phyloP scores from a whole-genome alignment of 345 rosid genomes.

The Populus nigra region DNA sequence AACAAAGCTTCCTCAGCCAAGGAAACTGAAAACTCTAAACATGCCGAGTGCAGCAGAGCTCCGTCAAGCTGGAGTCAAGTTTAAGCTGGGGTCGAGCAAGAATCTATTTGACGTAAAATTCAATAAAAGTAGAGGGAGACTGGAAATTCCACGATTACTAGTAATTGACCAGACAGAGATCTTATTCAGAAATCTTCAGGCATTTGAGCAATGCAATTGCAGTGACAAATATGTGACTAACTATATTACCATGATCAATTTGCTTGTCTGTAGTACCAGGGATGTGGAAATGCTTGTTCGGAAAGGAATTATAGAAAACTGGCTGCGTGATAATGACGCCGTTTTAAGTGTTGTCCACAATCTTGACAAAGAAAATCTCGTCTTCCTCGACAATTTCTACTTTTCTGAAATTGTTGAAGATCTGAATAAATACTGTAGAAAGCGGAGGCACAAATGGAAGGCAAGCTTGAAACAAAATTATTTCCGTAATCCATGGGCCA shows the following conservation, averaged over 20 bases:
- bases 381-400: too few species aligned
- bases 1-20: constrained; percentile 11
- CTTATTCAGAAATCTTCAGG: not conserved
- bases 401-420: not conserved
- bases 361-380: not conserved
- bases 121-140: not conserved
- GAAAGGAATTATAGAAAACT: constrained; percentile 1
- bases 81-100: not conserved
- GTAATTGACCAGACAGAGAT: not conserved
- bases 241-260: too few species aligned
- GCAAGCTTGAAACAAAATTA: constrained; percentile 14
- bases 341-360: not conserved
- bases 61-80: not conserved
- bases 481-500: constrained; percentile 24
- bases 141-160: not conserved
- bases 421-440: not conserved
- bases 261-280: too few species aligned
- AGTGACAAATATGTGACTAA: too few species aligned
- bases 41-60: not conserved
- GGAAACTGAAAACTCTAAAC: not conserved
- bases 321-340: not conserved
- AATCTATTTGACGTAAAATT: not conserved
- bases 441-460: constrained; percentile 16
- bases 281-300: not conserved
- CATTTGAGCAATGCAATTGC: not conserved